These are phyloP conservation scores for Euphrasia confusa DNA, from an alignment of 257 asterid species.

Conservation along the genomic window DNA sequence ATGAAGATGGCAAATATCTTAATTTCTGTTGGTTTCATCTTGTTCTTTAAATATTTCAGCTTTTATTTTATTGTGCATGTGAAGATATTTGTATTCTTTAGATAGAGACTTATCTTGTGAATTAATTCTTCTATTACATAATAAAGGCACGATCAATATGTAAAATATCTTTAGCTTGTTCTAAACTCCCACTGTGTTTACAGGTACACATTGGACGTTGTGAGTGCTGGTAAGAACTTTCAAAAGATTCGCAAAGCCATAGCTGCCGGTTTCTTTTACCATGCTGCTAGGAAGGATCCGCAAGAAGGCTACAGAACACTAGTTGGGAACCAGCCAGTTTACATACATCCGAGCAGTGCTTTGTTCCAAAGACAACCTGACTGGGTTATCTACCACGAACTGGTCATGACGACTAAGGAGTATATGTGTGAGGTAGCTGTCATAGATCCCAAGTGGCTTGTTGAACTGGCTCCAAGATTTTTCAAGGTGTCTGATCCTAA, in stretches of 20 bases:
- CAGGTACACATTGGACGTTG: conserved; percentile 80
- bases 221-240: conserved; percentile 81
- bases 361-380: conserved; percentile 86
- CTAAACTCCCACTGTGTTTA: conserved; percentile 16
- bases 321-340: conserved; percentile 88
- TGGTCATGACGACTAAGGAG: conserved; percentile 79
- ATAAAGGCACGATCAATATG: too few species aligned
- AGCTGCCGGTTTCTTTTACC: conserved; percentile 88
- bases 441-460: conserved; percentile 76
- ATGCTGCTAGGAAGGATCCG: conserved; percentile 86
- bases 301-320: conserved; percentile 83
- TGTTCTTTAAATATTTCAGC: conserved; percentile 7
- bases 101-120: too few species aligned
- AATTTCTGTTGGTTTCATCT: neutral
- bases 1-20: conserved; percentile 22
- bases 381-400: conserved; percentile 76
- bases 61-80: conserved; percentile 11
- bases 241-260: conserved; percentile 81
- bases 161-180: neutral
- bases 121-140: too few species aligned
- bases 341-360: conserved; percentile 94
- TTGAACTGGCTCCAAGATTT: conserved; percentile 78
- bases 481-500: conserved; percentile 84
- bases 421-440: conserved; percentile 76
- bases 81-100: conserved; percentile 2